Evolutionary conservation across 208 protist species (phyloP).

Genomic region (Leishmania martiniquensis): DNA sequence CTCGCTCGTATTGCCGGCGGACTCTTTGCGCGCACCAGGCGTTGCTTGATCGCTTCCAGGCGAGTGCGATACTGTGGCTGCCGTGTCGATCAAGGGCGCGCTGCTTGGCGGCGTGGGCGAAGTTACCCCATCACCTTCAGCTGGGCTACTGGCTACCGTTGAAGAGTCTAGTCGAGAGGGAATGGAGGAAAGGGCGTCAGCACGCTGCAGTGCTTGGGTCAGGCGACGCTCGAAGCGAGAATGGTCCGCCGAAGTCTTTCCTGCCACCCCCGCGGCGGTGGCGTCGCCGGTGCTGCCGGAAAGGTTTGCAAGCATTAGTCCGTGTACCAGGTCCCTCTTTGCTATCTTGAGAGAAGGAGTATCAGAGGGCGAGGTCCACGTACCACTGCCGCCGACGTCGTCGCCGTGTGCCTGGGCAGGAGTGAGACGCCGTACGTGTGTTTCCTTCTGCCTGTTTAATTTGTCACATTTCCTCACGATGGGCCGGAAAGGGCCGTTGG

Average conservation of each 20-base stretch:
- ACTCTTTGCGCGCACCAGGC: neutral
- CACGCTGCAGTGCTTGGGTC: neutral
- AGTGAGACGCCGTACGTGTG: neutral
- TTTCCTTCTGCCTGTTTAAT: neutral
- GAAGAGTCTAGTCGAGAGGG: neutral
- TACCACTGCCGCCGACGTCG: neutral
- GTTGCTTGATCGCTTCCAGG: neutral
- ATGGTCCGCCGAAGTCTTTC: neutral
- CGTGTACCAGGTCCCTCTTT: neutral
- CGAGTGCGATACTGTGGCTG: neutral
- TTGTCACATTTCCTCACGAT: neutral
- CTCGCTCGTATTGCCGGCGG: neutral
- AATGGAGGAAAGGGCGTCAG: neutral
- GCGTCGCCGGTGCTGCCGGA: neutral
- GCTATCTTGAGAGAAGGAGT: neutral
- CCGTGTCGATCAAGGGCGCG: neutral
- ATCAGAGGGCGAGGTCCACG: neutral
- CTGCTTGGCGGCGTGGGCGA: neutral
- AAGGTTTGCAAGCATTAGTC: no score
- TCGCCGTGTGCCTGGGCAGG: neutral
- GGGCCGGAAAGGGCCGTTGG: neutral
- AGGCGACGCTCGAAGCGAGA: conserved; percentile 7
- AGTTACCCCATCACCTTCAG: neutral
- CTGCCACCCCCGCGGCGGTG: neutral
- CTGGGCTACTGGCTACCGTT: neutral